Base-by-base conservation (phyloP, 176 grass and related monocot species). In the Rhynchospora pubera region DNA sequence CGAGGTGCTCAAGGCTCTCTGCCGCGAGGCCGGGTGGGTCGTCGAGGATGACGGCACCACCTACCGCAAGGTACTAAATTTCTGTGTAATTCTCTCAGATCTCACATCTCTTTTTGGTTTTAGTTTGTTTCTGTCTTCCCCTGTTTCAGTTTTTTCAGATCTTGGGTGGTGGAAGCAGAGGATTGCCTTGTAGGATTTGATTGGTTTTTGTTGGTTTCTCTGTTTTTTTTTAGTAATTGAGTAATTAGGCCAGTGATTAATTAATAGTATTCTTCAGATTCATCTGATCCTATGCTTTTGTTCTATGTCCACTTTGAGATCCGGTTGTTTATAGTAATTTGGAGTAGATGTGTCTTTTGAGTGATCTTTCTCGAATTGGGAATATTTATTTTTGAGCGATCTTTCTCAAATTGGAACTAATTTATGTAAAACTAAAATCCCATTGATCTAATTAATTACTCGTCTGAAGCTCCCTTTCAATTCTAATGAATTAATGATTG, bases 1-100 rank as follows among this genome's bases (percentile, higher is more conserved):
- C 90, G 96, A 94, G 85, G 90, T 98, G 39, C 92, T 98, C 75
- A 98, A 98, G 85, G 96, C 89, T 14, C 92, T 98, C 15, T 98
- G 96, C 87, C 85, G 82, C 30, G 96, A 98, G 87, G 96, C 96
- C 0, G 96, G 92, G 0, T 98, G 96, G 96, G 82, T 98, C 74
- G 96, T 98, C 56, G 92, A 98, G 82, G 92, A 98, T 65, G 92
- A 98, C 79, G 96, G 92, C 79, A 95, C 92, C 85, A 94, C 94
- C 76, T 92, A 97, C 85, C 90, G 94, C 74, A 97, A 88, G 94
- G 92, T 92, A 47, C 16, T 75, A 28, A 0, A 7, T 2, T 16
- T 15, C 24, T n/a, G 34, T 60, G 23, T 62, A 82, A 81, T 65
- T 82, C 44, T 26, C 18, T 34, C 62, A 78, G 30, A 73, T n/a